phyloP scores from a whole-genome alignment of 164 flowering plant species.

The Sedum album region DNA sequence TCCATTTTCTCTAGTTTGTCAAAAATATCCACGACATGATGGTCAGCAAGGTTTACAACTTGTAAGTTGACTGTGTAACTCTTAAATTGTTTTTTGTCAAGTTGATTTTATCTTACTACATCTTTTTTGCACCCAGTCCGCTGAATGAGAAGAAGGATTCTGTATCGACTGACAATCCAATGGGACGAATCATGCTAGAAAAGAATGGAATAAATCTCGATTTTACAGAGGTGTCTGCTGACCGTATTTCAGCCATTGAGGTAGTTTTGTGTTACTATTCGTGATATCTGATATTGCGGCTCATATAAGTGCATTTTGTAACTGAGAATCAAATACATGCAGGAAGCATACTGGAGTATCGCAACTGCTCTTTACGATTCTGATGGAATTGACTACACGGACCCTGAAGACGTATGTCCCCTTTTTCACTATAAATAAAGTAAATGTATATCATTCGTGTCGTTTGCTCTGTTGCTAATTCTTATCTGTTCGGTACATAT shows the following conservation, averaged over 20 bases:
- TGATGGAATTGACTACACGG: constrained; percentile 89
- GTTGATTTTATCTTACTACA: background rate
- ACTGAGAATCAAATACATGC: constrained; percentile 3
- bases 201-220: constrained; percentile 73
- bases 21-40: constrained; percentile 76
- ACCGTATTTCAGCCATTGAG: constrained; percentile 83
- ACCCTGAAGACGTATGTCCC: constrained; percentile 77
- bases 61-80: constrained; percentile 43
- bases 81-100: background rate
- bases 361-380: constrained; percentile 91
- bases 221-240: constrained; percentile 64
- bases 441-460: background rate
- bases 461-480: constrained; percentile 6
- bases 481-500: constrained; percentile 33
- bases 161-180: constrained; percentile 22
- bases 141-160: constrained; percentile 32
- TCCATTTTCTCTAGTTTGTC: constrained; percentile 51
- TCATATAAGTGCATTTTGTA: background rate
- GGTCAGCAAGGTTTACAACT: constrained; percentile 72
- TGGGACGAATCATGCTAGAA: constrained; percentile 56
- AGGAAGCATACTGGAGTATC: constrained; percentile 88
- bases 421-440: constrained; percentile 1
- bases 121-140: constrained; percentile 21
- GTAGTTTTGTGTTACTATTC: constrained; percentile 28
- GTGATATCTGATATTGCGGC: background rate